These are phyloP conservation scores for Entomortierella lignicola DNA, from an alignment of 192 early-diverging fungal species.

Conservation along the genomic window DNA sequence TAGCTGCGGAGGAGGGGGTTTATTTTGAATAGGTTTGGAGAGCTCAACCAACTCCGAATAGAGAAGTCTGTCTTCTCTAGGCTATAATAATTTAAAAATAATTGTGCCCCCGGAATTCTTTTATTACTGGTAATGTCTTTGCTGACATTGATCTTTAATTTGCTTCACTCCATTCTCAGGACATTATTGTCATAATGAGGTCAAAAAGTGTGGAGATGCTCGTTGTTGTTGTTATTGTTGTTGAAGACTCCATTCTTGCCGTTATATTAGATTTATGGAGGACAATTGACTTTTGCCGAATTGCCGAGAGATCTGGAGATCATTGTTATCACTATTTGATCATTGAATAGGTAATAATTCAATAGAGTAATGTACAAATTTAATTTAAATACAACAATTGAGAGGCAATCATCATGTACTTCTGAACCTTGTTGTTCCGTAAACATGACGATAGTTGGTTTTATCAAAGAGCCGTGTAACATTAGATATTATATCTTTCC, in stretches of 20 bases:
- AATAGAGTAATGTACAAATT: too few species aligned
- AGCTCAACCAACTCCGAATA: neutral
- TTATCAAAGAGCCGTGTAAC: neutral
- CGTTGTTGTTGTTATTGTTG: neutral
- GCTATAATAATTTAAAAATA: neutral
- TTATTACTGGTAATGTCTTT: neutral
- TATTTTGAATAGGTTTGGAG: too few species aligned
- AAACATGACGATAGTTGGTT: neutral
- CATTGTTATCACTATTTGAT: neutral
- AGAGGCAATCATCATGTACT: too few species aligned
- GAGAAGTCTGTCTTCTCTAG: neutral
- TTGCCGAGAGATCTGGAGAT: neutral
- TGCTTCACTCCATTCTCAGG: neutral
- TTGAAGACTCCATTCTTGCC: too few species aligned
- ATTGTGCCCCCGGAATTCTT: neutral
- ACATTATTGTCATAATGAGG: neutral
- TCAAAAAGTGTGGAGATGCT: neutral
- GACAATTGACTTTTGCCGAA: neutral
- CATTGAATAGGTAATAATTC: neutral
- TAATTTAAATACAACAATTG: too few species aligned
- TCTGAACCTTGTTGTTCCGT: neutral
- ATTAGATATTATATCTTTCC: constrained; percentile 12
- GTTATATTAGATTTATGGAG: too few species aligned
- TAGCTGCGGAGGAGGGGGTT: too few species aligned
- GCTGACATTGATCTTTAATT: neutral